Base-by-base conservation (phyloP, 2,329 filamentous ascomycete genomes). In the Xylaria sp. region DNA sequence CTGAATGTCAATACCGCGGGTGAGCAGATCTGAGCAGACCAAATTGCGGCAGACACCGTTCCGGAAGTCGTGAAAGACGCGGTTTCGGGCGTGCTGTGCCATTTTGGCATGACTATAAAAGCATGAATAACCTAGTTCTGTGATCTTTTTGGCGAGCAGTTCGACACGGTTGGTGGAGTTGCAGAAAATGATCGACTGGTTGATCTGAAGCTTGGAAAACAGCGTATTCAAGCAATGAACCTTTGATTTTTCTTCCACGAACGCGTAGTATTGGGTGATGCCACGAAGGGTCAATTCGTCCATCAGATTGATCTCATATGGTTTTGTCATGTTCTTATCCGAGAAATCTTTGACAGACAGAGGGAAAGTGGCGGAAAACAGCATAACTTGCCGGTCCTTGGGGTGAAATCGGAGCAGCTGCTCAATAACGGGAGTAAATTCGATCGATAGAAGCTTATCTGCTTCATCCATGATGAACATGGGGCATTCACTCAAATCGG, bases 381-480 rank as follows among this genome's bases (percentile, higher is more conserved):
- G 89, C 95, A 99, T 99, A 73, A 99, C 94, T 80, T 99, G 95
- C 62, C 95, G 91, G 75, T 99, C 94, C 78, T 95, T 97, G 67
- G 95, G 94, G 77, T 97, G 94, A 80, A 97, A 97, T 68, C 92
- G 90, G 52, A 99, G 84, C 21, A 99, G 85, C 77, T 99, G 93
- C 79, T 99, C 96, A 70, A 99, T 97, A 67, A 97, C 94, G 25
- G 94, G 93, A 6, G 95, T 99, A 76, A 99, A 99, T 76, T 99
- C 95, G 63, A 92, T 88, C 6, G 95, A 99, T 53, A 99, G 86
- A 64, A 99, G 88, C 83, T 99, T 99, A 80, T 99, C 95, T 58
- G 95, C 95, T 78, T 99, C 95, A 74, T 99, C 95, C 95, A 99
- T 99, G 80, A 99, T 92, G 77, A 99, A 99, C 75, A 96, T 98